Evolutionary conservation across 2,329 filamentous ascomycete genomes (phyloP).

Genomic region (Basipetospora chlamydospora): DNA sequence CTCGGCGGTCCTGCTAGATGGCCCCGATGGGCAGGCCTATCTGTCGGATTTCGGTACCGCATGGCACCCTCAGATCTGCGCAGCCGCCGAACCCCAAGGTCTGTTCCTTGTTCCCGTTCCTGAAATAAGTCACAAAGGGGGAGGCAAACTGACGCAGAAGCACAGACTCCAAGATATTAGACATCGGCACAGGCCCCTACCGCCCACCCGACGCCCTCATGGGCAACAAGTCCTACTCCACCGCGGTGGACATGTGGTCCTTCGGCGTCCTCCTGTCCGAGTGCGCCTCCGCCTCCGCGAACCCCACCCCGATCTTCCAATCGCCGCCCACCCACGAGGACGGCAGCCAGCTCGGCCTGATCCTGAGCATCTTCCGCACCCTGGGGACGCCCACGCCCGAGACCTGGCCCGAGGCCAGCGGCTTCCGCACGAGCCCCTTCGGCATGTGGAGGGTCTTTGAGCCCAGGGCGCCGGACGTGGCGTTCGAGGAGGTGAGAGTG

Average conservation of each 20-base stretch:
- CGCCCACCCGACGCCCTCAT: conserved; percentile 84
- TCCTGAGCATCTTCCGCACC: conserved; percentile 83
- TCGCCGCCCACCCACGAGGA: conserved; percentile 59
- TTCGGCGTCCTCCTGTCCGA: conserved; percentile 76
- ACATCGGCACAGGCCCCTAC: conserved; percentile 88
- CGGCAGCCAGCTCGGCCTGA: conserved; percentile 80
- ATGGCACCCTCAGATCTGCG: conserved; percentile 52
- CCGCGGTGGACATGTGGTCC: conserved; percentile 76
- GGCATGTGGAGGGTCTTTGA: conserved; percentile 74
- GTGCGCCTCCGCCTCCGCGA: conserved; percentile 25
- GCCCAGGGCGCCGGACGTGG: conserved; percentile 48
- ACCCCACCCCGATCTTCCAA: conserved; percentile 58
- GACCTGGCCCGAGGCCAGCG: conserved; percentile 66
- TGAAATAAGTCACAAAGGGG: too few species aligned
- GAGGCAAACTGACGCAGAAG: not conserved
- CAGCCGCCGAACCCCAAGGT: conserved; percentile 41
- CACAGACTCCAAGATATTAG: conserved; percentile 60
- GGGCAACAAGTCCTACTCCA: conserved; percentile 58
- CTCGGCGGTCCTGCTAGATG: conserved; percentile 65
- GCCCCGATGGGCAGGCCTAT: conserved; percentile 54
- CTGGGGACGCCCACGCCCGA: conserved; percentile 72
- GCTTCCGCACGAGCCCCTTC: conserved; percentile 65
- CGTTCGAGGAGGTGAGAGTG: conserved; percentile 48
- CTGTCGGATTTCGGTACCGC: conserved; percentile 88
- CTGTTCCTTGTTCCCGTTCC: conserved; percentile 18